Evolutionary conservation across 306 rosid species (phyloP).

Genomic region (Canavalia ensiformis): DNA sequence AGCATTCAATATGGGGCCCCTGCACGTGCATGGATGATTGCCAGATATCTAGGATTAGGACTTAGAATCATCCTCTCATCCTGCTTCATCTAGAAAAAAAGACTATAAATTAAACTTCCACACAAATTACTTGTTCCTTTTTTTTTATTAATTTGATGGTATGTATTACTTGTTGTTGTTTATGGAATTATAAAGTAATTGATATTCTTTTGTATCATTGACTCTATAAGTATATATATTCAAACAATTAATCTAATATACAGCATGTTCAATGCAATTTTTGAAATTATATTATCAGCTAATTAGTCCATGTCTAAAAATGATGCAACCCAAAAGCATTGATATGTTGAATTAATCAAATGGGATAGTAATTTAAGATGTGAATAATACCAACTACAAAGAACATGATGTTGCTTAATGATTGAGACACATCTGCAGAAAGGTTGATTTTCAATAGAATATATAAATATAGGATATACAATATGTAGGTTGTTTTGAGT

Average conservation of each 20-base stretch:
- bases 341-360: neutral
- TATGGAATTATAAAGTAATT: conserved; percentile 1
- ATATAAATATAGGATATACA: conserved; percentile 14
- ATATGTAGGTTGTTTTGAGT: conserved; percentile 35
- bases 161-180: conserved; percentile 17
- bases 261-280: conserved; percentile 35
- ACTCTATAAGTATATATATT: conserved; percentile 13
- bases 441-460: conserved; percentile 48
- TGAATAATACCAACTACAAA: conserved; percentile 45
- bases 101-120: conserved; percentile 23
- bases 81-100: conserved; percentile 47
- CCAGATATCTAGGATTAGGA: conserved; percentile 46
- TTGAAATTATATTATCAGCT: conserved; percentile 20
- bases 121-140: neutral
- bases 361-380: conserved; percentile 35
- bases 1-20: conserved; percentile 64
- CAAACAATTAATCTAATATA: neutral
- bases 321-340: conserved; percentile 48
- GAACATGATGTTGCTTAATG: conserved; percentile 63
- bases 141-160: neutral
- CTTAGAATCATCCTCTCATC: conserved; percentile 6
- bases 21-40: conserved; percentile 76
- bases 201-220: neutral
- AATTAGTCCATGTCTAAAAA: neutral
- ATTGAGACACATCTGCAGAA: conserved; percentile 57